Evolutionary conservation across 116 monocot genomes (phyloP).

Genomic region (Dioscorea cayenensis): DNA sequence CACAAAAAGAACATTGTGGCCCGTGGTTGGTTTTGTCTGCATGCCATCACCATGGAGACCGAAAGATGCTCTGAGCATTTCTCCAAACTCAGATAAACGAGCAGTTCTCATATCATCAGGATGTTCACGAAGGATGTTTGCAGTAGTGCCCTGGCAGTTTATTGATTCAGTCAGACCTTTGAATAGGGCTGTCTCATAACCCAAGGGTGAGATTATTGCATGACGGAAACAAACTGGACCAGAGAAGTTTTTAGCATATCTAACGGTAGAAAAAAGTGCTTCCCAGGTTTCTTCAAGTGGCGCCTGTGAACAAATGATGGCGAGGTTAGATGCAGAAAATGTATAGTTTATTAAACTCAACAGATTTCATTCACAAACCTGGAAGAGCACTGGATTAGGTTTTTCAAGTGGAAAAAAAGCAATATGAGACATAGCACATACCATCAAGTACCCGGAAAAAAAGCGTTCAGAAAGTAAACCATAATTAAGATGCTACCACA

Average conservation of each 20-base stretch:
- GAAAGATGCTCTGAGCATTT: slow-evolving; percentile 74
- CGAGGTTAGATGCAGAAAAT: not conserved
- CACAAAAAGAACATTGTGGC: slow-evolving; percentile 75
- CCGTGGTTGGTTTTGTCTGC: slow-evolving; percentile 19
- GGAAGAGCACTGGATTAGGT: not conserved
- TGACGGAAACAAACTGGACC: slow-evolving; percentile 84
- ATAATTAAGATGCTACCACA: no score
- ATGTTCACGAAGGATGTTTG: slow-evolving; percentile 26
- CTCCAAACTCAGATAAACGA: slow-evolving; percentile 82
- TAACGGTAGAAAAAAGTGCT: slow-evolving; percentile 77
- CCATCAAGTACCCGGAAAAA: no score
- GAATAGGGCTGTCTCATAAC: slow-evolving; percentile 93
- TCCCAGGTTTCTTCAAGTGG: slow-evolving; percentile 88
- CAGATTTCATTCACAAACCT: not conserved
- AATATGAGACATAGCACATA: no score
- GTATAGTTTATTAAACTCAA: not conserved
- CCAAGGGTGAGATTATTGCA: slow-evolving; percentile 76
- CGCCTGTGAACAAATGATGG: slow-evolving; percentile 36
- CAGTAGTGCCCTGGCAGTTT: slow-evolving; percentile 59
- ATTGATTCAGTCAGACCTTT: slow-evolving; percentile 73
- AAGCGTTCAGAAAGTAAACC: no score
- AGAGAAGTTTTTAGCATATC: slow-evolving; percentile 85
- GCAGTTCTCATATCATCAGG: slow-evolving; percentile 60
- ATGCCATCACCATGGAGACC: slow-evolving; percentile 30
- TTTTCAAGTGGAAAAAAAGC: no score